Evolutionary conservation across 2,329 filamentous ascomycete genomes (phyloP).

Genomic region (Sporothrix variecibatus): DNA sequence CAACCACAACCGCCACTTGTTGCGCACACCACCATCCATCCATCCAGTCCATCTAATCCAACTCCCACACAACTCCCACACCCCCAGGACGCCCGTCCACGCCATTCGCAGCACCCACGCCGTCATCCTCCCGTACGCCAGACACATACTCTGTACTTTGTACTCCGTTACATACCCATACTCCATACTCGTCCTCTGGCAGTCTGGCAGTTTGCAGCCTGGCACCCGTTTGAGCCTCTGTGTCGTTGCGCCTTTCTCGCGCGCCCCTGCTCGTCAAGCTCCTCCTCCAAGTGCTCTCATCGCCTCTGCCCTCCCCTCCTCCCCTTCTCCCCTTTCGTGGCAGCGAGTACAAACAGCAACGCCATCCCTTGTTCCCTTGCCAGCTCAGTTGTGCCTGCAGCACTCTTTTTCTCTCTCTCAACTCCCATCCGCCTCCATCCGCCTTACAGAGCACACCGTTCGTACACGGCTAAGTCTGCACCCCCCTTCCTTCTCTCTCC

Average conservation of each 20-base stretch:
- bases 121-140: not conserved
- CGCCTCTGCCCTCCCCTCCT: not conserved
- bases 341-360: conserved; percentile 20
- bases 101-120: conserved; percentile 10
- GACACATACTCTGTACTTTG: too few species aligned
- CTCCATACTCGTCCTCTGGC: too few species aligned
- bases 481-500: conserved; percentile 9
- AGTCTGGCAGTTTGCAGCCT: not conserved
- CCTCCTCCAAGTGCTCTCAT: not conserved
- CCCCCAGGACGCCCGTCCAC: not conserved
- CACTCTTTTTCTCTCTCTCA: not conserved
- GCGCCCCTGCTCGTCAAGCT: not conserved
- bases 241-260: not conserved
- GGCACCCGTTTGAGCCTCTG: not conserved
- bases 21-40: conserved; percentile 10
- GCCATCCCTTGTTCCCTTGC: conserved; percentile 14
- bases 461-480: conserved; percentile 21
- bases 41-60: not conserved
- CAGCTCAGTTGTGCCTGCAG: conserved; percentile 7
- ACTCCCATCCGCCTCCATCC: conserved; percentile 8
- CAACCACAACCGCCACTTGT: not conserved
- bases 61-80: not conserved
- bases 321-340: conserved; percentile 1
- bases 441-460: conserved; percentile 15
- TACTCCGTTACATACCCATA: too few species aligned